A percentile compares a stretch with the other conserved stretches of the same genome.
These are phyloP conservation scores for Dioszegia crocea DNA, from an alignment of 768 basidiomycete species.

Conservation along the genomic window DNA sequence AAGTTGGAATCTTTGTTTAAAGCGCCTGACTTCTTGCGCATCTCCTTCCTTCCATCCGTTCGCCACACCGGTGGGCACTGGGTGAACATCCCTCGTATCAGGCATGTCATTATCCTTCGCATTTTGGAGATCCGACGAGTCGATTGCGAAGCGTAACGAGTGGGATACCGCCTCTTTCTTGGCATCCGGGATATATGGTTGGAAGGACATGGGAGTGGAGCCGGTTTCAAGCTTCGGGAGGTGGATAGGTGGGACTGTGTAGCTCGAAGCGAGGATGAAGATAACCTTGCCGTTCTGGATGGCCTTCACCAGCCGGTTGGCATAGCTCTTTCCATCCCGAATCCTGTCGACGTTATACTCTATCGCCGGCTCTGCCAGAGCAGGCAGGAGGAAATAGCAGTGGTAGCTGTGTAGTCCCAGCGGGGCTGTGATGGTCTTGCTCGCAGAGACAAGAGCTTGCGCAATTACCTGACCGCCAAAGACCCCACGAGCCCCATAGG, in stretches of 20 bases:
- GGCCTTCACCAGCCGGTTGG: slow-evolving; percentile 42
- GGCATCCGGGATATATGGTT: neutral
- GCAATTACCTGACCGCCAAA: slow-evolving; percentile 51
- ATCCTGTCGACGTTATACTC: slow-evolving; percentile 43
- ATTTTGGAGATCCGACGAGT: neutral
- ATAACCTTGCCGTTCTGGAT: slow-evolving; percentile 42
- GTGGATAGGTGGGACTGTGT: slow-evolving; percentile 31
- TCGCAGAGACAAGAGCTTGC: slow-evolving; percentile 42
- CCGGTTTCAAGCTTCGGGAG: slow-evolving; percentile 11
- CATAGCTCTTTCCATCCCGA: slow-evolving; percentile 42
- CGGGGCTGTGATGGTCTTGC: slow-evolving; percentile 23
- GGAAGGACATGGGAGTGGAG: slow-evolving; percentile 14
- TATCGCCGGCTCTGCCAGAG: slow-evolving; percentile 29
- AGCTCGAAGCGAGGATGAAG: slow-evolving; percentile 44
- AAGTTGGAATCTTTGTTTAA: slow-evolving; percentile 16
- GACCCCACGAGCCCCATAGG: slow-evolving; percentile 43
- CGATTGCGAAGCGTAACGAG: slow-evolving; percentile 25
- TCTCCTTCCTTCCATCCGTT: slow-evolving; percentile 9
- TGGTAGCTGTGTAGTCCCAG: slow-evolving; percentile 43
- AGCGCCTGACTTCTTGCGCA: neutral
- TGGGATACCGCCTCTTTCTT: slow-evolving; percentile 15
- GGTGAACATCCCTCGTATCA: slow-evolving; percentile 3
- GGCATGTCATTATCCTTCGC: neutral
- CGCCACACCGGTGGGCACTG: neutral
- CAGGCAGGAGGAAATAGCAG: slow-evolving; percentile 47